A percentile compares a stretch with the other conserved stretches of the same genome.
Evolutionary conservation across 805 yeast genomes (phyloP).

Genomic region (Candida tammaniensis): DNA sequence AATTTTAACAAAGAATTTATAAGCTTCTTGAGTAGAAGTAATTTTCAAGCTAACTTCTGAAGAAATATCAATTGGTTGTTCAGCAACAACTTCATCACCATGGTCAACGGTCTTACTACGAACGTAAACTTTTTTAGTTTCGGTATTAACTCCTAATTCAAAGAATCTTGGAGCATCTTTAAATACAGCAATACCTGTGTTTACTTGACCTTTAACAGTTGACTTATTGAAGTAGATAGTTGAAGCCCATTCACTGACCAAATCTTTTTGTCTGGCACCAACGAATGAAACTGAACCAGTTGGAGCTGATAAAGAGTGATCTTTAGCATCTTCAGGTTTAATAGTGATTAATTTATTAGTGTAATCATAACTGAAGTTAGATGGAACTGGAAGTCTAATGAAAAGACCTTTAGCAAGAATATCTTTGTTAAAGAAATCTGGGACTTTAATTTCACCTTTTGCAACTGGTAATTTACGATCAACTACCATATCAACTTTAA

Average conservation of each 20-base stretch:
- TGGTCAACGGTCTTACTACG: neutral
- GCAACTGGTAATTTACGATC: constrained; percentile 2
- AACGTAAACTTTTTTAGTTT: neutral
- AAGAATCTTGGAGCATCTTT: constrained; percentile 6
- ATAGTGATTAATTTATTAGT: constrained; percentile 2
- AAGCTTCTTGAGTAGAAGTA: constrained; percentile 2
- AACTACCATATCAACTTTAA: constrained; percentile 5
- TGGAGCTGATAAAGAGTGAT: neutral
- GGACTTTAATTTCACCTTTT: constrained; percentile 1
- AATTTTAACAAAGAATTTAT: constrained; percentile 3
- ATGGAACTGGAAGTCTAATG: constrained; percentile 3
- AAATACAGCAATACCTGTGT: constrained; percentile 3
- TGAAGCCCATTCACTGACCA: constrained; percentile 1
- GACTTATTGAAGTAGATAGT: constrained; percentile 3
- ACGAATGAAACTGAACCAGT: constrained; percentile 5
- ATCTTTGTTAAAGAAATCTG: constrained; percentile 4
- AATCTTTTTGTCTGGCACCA: constrained; percentile 5
- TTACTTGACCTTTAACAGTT: neutral
- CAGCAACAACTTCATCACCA: neutral
- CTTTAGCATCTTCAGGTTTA: neutral
- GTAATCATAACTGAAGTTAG: constrained; percentile 3
- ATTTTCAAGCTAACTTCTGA: constrained; percentile 1
- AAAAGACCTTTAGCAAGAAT: constrained; percentile 3
- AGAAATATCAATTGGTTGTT: constrained; percentile 1
- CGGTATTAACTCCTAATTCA: constrained; percentile 3